These are phyloP conservation scores for Blastosporella zonata DNA, from an alignment of 1,284 basidiomycete species.

Conservation along the genomic window DNA sequence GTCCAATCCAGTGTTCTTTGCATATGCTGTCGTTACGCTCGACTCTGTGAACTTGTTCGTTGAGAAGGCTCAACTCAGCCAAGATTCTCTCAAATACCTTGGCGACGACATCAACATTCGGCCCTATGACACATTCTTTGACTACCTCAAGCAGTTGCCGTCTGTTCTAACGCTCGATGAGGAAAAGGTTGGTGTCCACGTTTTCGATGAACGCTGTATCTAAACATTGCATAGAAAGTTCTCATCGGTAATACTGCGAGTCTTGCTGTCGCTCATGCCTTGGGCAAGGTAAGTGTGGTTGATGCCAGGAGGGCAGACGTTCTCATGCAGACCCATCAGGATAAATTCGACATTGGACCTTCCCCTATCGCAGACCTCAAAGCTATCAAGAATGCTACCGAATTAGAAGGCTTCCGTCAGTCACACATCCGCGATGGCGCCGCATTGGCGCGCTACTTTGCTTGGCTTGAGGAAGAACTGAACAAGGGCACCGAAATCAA, in stretches of 20 bases:
- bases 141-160: constrained; percentile 53
- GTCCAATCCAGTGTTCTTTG: constrained; percentile 76
- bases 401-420: constrained; percentile 88
- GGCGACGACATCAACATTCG: constrained; percentile 61
- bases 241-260: constrained; percentile 72
- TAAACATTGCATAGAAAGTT: constrained; percentile 41
- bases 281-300: constrained; percentile 57
- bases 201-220: background rate
- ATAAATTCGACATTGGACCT: constrained; percentile 56
- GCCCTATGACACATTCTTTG: constrained; percentile 71
- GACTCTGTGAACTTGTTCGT: constrained; percentile 75
- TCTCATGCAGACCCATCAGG: constrained; percentile 27
- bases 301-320: background rate
- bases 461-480: constrained; percentile 91
- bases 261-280: constrained; percentile 74
- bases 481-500: constrained; percentile 61
- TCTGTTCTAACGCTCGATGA: constrained; percentile 42
- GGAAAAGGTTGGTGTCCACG: constrained; percentile 34
- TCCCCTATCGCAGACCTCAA: constrained; percentile 85
- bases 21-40: constrained; percentile 80
- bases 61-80: constrained; percentile 61
- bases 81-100: constrained; percentile 58
- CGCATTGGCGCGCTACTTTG: constrained; percentile 86
- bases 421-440: constrained; percentile 89
- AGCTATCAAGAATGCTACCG: constrained; percentile 84